These are phyloP conservation scores for Citrus trifoliata DNA, from an alignment of 345 rosid genomes.

Conservation along the genomic window DNA sequence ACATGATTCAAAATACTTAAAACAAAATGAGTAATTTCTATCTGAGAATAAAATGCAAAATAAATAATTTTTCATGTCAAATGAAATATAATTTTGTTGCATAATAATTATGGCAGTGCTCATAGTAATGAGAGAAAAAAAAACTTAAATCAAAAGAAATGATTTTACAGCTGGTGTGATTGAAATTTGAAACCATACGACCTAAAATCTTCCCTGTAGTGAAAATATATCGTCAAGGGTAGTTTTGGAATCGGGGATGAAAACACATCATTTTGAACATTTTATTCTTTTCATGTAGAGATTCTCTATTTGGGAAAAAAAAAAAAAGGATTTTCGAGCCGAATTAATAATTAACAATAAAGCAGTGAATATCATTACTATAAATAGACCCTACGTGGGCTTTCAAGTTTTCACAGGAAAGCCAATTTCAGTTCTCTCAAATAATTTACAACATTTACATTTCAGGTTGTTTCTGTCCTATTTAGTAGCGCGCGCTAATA, in stretches of 20 bases:
- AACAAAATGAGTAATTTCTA: too few relatives aligned
- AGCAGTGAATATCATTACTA: constrained; percentile 1
- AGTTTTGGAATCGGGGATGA: background rate
- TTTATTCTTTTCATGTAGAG: constrained; percentile 9
- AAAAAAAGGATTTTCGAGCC: too few relatives aligned
- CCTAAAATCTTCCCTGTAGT: too few relatives aligned
- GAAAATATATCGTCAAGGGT: background rate
- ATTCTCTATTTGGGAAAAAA: background rate
- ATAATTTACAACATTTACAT: background rate
- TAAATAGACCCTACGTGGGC: constrained; percentile 25
- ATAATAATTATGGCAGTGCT: too few relatives aligned
- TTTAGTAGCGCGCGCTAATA: too few relatives aligned
- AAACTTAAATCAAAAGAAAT: too few relatives aligned
- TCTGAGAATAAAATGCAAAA: background rate
- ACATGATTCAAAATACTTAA: background rate
- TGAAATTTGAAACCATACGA: too few relatives aligned
- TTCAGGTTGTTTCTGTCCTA: background rate
- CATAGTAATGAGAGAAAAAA: too few relatives aligned
- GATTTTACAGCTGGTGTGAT: too few relatives aligned
- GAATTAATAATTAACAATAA: background rate
- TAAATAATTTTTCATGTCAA: background rate
- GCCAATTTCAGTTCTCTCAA: constrained; percentile 1
- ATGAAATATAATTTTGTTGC: too few relatives aligned
- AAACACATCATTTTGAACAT: background rate
- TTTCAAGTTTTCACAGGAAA: constrained; percentile 9